Evolutionary conservation across 257 asterid genomes (phyloP), one percentile per base, ranked within the genome.

Genomic region (Datura wrightii): DNA sequence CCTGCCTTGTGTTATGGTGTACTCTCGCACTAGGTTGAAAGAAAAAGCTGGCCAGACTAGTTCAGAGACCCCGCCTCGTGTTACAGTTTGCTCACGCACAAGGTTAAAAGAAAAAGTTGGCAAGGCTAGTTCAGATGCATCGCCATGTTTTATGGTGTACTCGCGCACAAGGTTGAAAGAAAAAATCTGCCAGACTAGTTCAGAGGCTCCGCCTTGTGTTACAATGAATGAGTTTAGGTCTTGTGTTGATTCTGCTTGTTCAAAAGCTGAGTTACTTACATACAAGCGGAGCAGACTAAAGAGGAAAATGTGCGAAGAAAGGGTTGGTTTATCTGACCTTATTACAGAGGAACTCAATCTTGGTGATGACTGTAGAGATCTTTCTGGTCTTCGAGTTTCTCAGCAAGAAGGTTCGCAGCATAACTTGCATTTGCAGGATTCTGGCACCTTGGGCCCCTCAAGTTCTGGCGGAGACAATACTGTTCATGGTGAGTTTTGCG

Each of bases 211-310:
- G 1, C 79, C 50, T 36, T 37, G 80, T 83, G 69, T 15, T 83
- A 36, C 52, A 65, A 65, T 36, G 66, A 83, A 83, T 6, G 85
- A 83, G 54, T 6, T 6, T 52, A 11, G 31, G 18, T 67, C 85
- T 46, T 19, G 16, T 81, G 24, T 81, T 81, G 76, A 60, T 60
- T 81, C 72, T 60, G 56, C 37, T 65, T 48, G 44, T 24, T 58
- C 58, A 60, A 39, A 81, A 41, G 60, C 84, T 50, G 58, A 81
- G 60, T 60, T 81, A 31, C 31, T 81, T 58, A 86, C 90, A 60
- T 93, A 92, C 83, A 85, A 62, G 86, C 71, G 93, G 84, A 92
- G 85, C 81, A 88, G 78, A 52, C 67, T 72, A 79, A 90, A 82
- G 89, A 87, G 88, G 89, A 92, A 90, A 82, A 87, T 84, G 79